Evolutionary conservation across 768 basidiomycete genomes (phyloP).

Genomic region (Phanerochaete carnosa): DNA sequence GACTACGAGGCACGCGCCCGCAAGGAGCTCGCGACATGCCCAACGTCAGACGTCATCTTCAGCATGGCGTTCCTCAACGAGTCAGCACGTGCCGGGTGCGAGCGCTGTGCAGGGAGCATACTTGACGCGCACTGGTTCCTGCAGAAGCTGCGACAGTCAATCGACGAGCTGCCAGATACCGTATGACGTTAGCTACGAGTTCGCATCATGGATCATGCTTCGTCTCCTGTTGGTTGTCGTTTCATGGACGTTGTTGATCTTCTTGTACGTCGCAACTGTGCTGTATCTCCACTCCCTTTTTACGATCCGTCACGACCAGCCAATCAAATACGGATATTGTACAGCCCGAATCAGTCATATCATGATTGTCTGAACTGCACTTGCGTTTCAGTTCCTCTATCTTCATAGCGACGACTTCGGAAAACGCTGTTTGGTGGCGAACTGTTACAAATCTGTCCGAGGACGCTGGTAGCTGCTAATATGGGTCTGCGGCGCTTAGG

Average conservation of each 20-base stretch:
- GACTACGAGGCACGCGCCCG: constrained; percentile 55
- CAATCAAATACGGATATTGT: not conserved
- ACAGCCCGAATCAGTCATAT: too few species aligned
- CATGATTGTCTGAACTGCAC: too few species aligned
- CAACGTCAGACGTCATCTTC: constrained; percentile 60
- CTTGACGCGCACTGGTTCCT: constrained; percentile 59
- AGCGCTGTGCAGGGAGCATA: constrained; percentile 65
- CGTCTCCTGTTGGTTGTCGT: not conserved
- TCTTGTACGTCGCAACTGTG: not conserved
- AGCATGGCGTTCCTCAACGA: constrained; percentile 54
- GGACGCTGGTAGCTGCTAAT: too few species aligned
- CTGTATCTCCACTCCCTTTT: not conserved
- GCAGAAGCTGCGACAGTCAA: constrained; percentile 47
- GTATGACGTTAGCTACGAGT: constrained; percentile 15
- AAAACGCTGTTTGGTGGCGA: too few species aligned
- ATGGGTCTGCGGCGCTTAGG: too few species aligned
- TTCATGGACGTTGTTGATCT: not conserved
- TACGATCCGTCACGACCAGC: not conserved
- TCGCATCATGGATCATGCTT: too few species aligned
- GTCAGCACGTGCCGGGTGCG: constrained; percentile 51
- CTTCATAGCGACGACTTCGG: too few species aligned
- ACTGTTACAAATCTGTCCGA: too few species aligned
- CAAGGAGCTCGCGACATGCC: constrained; percentile 53
- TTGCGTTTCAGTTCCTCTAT: too few species aligned
- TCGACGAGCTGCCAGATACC: constrained; percentile 50